phyloP scores from a whole-genome alignment of 2,329 filamentous ascomycete genomes.

The Verruconis gallopava region DNA sequence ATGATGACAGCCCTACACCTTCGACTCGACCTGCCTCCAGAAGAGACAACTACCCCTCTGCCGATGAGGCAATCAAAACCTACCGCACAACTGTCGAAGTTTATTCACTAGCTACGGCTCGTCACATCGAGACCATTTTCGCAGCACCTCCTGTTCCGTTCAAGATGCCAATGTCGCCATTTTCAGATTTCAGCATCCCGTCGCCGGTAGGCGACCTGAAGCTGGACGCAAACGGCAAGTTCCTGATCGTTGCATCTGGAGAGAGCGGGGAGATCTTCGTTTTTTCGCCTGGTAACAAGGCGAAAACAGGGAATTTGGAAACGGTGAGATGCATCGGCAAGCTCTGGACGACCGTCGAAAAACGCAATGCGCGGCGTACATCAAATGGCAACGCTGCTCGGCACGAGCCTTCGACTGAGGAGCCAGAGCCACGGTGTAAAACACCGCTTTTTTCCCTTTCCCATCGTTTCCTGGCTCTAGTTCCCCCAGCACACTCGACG shows the following conservation, averaged over 20 bases:
- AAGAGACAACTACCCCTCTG: constrained; percentile 17
- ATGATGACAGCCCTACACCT: constrained; percentile 23
- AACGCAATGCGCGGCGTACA: constrained; percentile 20
- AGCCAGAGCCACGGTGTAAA: constrained; percentile 32
- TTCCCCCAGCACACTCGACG: constrained; percentile 58
- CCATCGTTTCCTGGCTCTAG: constrained; percentile 66
- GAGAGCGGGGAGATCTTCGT: constrained; percentile 79
- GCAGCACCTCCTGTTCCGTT: constrained; percentile 52
- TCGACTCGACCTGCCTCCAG: constrained; percentile 23
- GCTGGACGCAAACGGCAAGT: constrained; percentile 59
- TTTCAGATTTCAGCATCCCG: constrained; percentile 46
- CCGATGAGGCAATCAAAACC: constrained; percentile 25
- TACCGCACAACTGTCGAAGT: constrained; percentile 86
- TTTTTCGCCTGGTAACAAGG: constrained; percentile 31
- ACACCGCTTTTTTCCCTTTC: constrained; percentile 56
- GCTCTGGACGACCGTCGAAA: constrained; percentile 78
- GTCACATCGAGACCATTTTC: constrained; percentile 59
- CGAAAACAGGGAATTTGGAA: constrained; percentile 16
- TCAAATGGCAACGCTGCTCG: constrained; percentile 20
- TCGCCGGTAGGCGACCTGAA: constrained; percentile 59
- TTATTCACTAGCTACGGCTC: constrained; percentile 69
- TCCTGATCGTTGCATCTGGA: constrained; percentile 64
- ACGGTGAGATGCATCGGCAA: constrained; percentile 58
- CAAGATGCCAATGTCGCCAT: constrained; percentile 20
- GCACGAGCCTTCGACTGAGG: constrained; percentile 20